A percentile compares a stretch with the other conserved stretches of the same genome.
These are phyloP conservation scores for Murraya paniculata DNA, from an alignment of 345 rosid species.

Conservation along the genomic window DNA sequence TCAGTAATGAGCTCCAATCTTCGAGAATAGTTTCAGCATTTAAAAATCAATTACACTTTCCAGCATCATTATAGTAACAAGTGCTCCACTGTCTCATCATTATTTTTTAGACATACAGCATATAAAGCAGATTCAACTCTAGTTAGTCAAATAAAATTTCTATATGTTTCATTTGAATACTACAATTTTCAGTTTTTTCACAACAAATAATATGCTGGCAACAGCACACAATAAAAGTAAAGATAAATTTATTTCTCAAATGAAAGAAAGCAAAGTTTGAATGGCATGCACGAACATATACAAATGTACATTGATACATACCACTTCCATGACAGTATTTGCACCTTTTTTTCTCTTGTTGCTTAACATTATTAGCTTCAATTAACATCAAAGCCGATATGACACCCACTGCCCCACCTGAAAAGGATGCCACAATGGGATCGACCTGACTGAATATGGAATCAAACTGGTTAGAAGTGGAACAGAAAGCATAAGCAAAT, in stretches of 20 bases:
- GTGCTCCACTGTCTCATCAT: not conserved
- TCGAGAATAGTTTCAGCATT: not conserved
- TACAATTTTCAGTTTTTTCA: not conserved
- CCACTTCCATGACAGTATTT: constrained; percentile 94
- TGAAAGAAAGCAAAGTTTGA: not conserved
- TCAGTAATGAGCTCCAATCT: not conserved
- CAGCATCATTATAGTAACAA: not conserved
- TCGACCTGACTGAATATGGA: constrained; percentile 78
- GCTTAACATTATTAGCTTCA: constrained; percentile 86
- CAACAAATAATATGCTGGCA: not conserved
- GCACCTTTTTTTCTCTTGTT: constrained; percentile 93
- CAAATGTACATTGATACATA: constrained; percentile 23
- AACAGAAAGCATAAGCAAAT: not conserved
- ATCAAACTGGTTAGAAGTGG: constrained; percentile 12
- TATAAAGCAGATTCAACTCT: not conserved
- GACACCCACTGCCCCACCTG: constrained; percentile 97
- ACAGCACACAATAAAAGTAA: not conserved
- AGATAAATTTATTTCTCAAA: not conserved
- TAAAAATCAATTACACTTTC: not conserved
- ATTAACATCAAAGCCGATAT: constrained; percentile 94
- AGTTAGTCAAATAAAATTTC: not conserved
- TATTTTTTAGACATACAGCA: not conserved
- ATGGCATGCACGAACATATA: constrained; percentile 7
- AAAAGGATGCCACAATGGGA: constrained; percentile 94
- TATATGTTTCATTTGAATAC: not conserved